Evolutionary conservation across 2,329 filamentous ascomycete genomes (phyloP).

Genomic region (Trichoderma aggressivum): DNA sequence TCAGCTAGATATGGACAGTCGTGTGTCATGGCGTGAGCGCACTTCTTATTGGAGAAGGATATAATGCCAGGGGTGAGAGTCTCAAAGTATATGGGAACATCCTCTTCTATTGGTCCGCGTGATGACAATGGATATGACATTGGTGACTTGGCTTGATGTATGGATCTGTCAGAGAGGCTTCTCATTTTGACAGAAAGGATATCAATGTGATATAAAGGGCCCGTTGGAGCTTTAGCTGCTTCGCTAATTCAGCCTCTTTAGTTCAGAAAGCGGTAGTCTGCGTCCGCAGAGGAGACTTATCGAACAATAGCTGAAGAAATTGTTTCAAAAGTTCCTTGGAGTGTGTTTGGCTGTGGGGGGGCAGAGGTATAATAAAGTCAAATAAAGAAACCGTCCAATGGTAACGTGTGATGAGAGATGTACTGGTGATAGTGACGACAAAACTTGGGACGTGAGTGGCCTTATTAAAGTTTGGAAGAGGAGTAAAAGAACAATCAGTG

Average conservation of each 20-base stretch:
- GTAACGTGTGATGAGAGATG: not conserved
- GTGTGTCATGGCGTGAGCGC: conserved; percentile 28
- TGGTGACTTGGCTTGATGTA: conserved; percentile 1
- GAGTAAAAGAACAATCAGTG: not conserved
- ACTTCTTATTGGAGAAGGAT: conserved; percentile 29
- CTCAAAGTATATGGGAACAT: not conserved
- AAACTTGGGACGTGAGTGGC: conserved; percentile 1
- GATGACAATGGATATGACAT: not conserved
- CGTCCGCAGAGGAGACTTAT: not conserved
- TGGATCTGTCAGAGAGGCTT: not conserved
- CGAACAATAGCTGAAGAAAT: not conserved
- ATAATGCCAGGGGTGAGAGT: conserved; percentile 18
- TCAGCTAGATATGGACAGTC: conserved; percentile 29
- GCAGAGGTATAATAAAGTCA: not conserved
- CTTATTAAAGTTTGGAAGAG: not conserved
- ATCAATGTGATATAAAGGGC: not conserved
- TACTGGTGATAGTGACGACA: not conserved
- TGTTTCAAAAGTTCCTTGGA: not conserved
- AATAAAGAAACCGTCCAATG: not conserved
- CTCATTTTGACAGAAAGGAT: not conserved
- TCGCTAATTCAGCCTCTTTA: not conserved
- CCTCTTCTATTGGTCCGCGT: not conserved
- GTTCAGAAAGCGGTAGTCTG: not conserved
- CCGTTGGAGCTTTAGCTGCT: not conserved
- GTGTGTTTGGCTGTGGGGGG: not conserved